Base-by-base conservation (phyloP, 2,329 filamentous ascomycete species). In the Pseudomassariella vexata region DNA sequence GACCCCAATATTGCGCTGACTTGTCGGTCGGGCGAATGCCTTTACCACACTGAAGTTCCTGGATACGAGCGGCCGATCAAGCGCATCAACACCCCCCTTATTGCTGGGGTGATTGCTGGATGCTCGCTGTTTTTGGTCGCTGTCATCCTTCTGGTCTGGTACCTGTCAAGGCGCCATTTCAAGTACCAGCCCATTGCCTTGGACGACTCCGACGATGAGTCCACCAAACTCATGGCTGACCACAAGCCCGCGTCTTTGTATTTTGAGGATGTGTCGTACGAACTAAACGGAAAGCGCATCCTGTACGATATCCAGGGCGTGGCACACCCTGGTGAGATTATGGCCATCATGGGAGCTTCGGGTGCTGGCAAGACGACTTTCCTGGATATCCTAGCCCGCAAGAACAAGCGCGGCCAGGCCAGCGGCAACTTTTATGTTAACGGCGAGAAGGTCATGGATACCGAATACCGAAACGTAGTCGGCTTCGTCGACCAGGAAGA, bases 401-500 rank as follows among this genome's bases (percentile, higher is more conserved):
- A 96, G 69, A 96, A 96, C 61, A 98, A 98, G 63, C 80, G 88
- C 20, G 94, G 92, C 23, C 59, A 69, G 3, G 76, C 84, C 1
- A 65, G 71, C 7, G 94, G 94, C 14, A 76, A 90, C 38, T 94
- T 95, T 49, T 92, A 82, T 49, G 79, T 98, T 50, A 96, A 96
- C 45, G 94, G 92, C 20, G 87, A 96, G 56, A 90, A 85, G 56
- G 80, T 96, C 22, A 70, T 68, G 19, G 86, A 95, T 54, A 59
- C 75, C 19, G 86, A 95, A 41, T 98, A 92, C 63, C 86, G 85
- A 53, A 89, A 79, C 40, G 87, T 96, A 31, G 83, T 95, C 43
- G 92, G 94, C 15, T 98, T 96, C 48, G 92, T 98, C 24, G 92
- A 98, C 48, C 92, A 98, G 62, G 92, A 98, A 53, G 92, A 98